These are phyloP conservation scores for Chalaropsis ovoidea DNA, from an alignment of 2,329 filamentous ascomycete genomes.

Conservation along the genomic window DNA sequence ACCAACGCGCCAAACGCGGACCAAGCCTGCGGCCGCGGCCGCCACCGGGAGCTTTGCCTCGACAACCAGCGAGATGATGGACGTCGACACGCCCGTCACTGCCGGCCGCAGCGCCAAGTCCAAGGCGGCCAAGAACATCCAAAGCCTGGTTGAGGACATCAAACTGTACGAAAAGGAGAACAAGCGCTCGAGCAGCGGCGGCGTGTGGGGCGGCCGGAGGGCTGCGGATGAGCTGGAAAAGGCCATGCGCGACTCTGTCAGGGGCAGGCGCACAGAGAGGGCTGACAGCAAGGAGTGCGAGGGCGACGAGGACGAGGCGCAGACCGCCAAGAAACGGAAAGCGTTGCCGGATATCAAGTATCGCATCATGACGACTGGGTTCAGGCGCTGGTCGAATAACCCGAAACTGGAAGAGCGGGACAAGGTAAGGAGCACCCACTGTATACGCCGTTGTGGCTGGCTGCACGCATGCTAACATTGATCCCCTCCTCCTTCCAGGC, in stretches of 20 bases:
- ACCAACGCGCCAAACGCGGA: slow-evolving; percentile 28
- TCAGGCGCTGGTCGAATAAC: slow-evolving; percentile 68
- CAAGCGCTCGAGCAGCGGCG: slow-evolving; percentile 54
- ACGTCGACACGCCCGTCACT: slow-evolving; percentile 67
- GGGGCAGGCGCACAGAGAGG: slow-evolving; percentile 4
- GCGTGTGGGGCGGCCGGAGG: slow-evolving; percentile 53
- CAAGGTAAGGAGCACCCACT: slow-evolving; percentile 47
- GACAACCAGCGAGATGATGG: slow-evolving; percentile 51
- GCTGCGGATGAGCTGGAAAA: slow-evolving; percentile 51
- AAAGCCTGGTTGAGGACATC: slow-evolving; percentile 72
- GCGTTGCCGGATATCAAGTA: slow-evolving; percentile 44
- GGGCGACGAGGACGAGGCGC: slow-evolving; percentile 48
- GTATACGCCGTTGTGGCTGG: background rate
- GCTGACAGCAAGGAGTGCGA: slow-evolving; percentile 38
- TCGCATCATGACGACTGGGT: slow-evolving; percentile 72
- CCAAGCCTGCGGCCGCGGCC: background rate
- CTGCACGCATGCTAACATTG: slow-evolving; percentile 26
- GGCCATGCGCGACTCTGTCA: slow-evolving; percentile 30
- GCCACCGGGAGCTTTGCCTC: background rate
- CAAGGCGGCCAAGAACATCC: slow-evolving; percentile 65
- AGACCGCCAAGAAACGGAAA: slow-evolving; percentile 40
- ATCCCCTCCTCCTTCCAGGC: slow-evolving; percentile 41
- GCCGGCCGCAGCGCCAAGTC: slow-evolving; percentile 81
- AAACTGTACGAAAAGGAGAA: slow-evolving; percentile 86
- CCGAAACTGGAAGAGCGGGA: slow-evolving; percentile 67